Evolutionary conservation across 208 protist species (phyloP), one percentile per base, ranked within the genome.

Genomic region (Leishmania braziliensis): DNA sequence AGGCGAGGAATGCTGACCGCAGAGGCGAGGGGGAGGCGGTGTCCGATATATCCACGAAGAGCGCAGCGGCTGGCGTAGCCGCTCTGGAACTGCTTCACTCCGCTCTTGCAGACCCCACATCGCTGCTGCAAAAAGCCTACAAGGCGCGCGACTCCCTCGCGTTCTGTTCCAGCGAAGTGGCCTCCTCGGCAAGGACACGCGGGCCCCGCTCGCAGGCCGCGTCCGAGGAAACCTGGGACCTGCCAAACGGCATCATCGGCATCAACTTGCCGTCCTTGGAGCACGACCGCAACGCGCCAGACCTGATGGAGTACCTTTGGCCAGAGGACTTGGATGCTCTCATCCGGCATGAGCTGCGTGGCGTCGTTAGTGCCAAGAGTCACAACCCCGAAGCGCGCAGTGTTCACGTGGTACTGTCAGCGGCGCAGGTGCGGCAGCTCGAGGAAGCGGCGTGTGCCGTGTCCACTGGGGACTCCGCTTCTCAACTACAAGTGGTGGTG

Each of bases 291-390:
- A 10, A 63, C 26, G 85, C 75, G 14, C 58, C 53, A 14, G 79
- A 75, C 33, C n/a, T 86, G 54, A 56, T 46, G n/a, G 29, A 46
- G 36, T 91, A 88, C 62, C 73, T 85, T 69, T 92, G 89, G 89
- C 89, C 89, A 5, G 16, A 36, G 14, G 86, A 81, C 16, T 73
- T 92, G 33, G 89, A 92, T 53, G 36, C 48, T 5, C 79, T 69
- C 58, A 90, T 96, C 54, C 77, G 70, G 51, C 89, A 96, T 77
- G 84, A 88, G 39, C 70, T 94, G 69, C 83, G 83, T 53, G 87
- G 77, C 3, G 39, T 72, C 23, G 76, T 79, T 23, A 56, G 75
- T 48, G 16, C 33, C 58, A 78, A 51, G 43, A 79, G 76, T 48
- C 29, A 71, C 66, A 29, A n/a, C 20, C n/a, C 50, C 29, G 43